Percentiles rank a stretch among this genome's conserved stretches.
Conservation (phyloP, 768 basidiomycete species). For the Clavulina sp. region DNA sequence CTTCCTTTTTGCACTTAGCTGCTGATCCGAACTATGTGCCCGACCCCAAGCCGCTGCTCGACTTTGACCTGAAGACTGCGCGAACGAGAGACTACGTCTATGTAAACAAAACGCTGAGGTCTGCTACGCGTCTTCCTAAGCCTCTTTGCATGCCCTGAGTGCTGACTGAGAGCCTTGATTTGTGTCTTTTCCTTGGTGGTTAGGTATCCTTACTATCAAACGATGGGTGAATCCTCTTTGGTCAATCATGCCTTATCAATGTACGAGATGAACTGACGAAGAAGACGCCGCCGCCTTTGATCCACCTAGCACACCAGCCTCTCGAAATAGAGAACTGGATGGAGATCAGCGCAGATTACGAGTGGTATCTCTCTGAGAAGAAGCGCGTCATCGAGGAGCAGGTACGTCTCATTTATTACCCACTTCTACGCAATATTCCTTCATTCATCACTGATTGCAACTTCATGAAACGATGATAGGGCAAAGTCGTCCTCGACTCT, state of each 20-base stretch:
- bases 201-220: neutral
- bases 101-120: slow-evolving; percentile 13
- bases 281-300: neutral
- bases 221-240: neutral
- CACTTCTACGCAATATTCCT: neutral
- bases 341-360: slow-evolving; percentile 20
- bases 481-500: slow-evolving; percentile 26
- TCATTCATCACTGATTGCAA: too few species aligned
- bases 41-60: slow-evolving; percentile 11
- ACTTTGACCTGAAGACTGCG: slow-evolving; percentile 13
- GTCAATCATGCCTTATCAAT: slow-evolving; percentile 20
- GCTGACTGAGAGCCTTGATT: neutral
- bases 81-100: slow-evolving; percentile 13
- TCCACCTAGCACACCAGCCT: slow-evolving; percentile 18
- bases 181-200: neutral
- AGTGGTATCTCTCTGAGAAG: slow-evolving; percentile 20
- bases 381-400: slow-evolving; percentile 17
- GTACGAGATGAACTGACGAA: neutral
- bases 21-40: neutral
- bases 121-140: slow-evolving; percentile 13
- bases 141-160: slow-evolving; percentile 3
- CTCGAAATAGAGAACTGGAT: slow-evolving; percentile 25
- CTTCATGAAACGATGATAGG: slow-evolving; percentile 12
- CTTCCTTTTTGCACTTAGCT: neutral
- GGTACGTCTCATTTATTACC: slow-evolving; percentile 10